These are phyloP conservation scores for Ascochyta clinopodiicola DNA, from an alignment of 2,329 filamentous ascomycete genomes.

Conservation along the genomic window DNA sequence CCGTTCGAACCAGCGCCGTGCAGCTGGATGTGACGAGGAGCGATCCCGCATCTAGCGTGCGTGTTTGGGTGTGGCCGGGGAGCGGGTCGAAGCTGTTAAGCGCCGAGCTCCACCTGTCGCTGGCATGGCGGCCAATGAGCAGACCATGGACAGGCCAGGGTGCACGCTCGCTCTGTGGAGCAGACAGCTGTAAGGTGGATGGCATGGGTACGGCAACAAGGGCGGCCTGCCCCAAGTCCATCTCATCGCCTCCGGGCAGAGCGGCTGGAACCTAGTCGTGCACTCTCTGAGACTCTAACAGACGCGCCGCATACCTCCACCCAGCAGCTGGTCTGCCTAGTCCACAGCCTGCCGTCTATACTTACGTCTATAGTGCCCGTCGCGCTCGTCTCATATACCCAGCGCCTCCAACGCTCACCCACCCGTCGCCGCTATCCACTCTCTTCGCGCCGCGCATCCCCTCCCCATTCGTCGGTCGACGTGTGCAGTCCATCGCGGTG, in stretches of 20 bases:
- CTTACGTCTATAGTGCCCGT: conserved; percentile 11
- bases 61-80: neutral
- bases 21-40: conserved; percentile 18
- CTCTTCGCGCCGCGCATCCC: conserved; percentile 28
- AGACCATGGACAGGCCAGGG: neutral
- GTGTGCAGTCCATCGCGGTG: neutral
- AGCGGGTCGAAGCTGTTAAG: conserved; percentile 9
- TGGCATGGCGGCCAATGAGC: neutral
- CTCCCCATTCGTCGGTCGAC: conserved; percentile 32
- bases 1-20: conserved; percentile 17
- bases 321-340: conserved; percentile 33
- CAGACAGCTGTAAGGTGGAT: conserved; percentile 12
- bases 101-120: conserved; percentile 7
- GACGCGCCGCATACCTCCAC: conserved; percentile 10
- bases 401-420: conserved; percentile 25
- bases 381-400: conserved; percentile 19
- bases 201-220: too few relatives aligned
- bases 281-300: neutral
- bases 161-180: conserved; percentile 3
- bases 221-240: conserved; percentile 11
- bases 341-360: neutral
- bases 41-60: conserved; percentile 15
- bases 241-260: conserved; percentile 1
- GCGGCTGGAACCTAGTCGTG: neutral
- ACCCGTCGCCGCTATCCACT: conserved; percentile 25